These are phyloP conservation scores for Phytopythium montanum DNA, from an alignment of 352 stramenopile species.

Conservation along the genomic window DNA sequence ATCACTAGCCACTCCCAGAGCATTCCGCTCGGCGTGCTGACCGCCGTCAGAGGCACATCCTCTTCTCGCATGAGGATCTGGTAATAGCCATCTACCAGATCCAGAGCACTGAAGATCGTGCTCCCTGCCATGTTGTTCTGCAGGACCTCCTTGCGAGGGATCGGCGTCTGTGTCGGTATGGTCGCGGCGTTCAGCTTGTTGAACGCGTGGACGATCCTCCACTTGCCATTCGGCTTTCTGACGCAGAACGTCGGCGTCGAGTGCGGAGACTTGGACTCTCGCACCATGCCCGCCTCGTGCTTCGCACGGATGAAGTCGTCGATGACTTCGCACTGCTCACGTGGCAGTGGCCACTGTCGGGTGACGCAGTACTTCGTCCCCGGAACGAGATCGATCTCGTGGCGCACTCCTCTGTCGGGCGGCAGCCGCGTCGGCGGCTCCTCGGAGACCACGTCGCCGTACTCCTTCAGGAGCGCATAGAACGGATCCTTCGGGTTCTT, in stretches of 20 bases:
- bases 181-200: slow-evolving; percentile 31
- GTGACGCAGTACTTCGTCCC: slow-evolving; percentile 14
- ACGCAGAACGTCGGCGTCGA: slow-evolving; percentile 7
- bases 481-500: no score
- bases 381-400: slow-evolving; percentile 20
- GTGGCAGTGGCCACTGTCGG: slow-evolving; percentile 18
- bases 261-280: slow-evolving; percentile 13
- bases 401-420: slow-evolving; percentile 10
- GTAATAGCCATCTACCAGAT: slow-evolving; percentile 25
- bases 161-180: slow-evolving; percentile 24
- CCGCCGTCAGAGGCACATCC: slow-evolving; percentile 20
- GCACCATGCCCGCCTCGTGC: slow-evolving; percentile 11
- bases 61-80: slow-evolving; percentile 11
- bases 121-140: slow-evolving; percentile 20
- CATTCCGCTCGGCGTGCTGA: slow-evolving; percentile 22
- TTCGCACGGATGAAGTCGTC: slow-evolving; percentile 22
- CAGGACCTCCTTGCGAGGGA: slow-evolving; percentile 23
- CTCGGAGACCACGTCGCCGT: slow-evolving; percentile 14
- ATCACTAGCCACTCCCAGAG: slow-evolving; percentile 32
- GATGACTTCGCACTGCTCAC: slow-evolving; percentile 21
- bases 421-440: slow-evolving; percentile 13
- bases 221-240: neutral
- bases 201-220: slow-evolving; percentile 19
- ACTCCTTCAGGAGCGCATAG: slow-evolving; percentile 5
- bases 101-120: slow-evolving; percentile 24